Conservation (phyloP, 1,284 basidiomycete genomes). For the Ustilago tritici region DNA sequence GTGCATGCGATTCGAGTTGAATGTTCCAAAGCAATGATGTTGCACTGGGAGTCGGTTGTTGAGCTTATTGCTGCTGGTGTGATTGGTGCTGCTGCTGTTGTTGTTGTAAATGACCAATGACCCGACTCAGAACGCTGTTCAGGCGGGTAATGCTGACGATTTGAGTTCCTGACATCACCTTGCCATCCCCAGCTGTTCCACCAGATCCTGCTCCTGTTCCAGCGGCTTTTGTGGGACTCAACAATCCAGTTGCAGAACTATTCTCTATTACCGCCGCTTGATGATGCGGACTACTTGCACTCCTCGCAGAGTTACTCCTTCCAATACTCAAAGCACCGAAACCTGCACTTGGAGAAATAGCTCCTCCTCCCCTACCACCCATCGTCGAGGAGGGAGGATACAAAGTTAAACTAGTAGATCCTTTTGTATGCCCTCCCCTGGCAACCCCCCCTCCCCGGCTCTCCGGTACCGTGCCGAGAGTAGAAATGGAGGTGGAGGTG, state of each 20-base stretch:
- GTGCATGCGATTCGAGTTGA: no score
- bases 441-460: neutral
- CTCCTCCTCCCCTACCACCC: neutral
- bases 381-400: constrained; percentile 13
- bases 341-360: neutral
- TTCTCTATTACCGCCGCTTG: neutral
- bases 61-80: neutral
- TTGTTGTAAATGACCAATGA: constrained; percentile 21
- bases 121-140: constrained; percentile 39
- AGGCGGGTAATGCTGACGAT: constrained; percentile 39
- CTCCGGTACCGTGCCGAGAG: neutral
- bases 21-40: no score
- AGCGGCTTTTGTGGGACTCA: neutral
- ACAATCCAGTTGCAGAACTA: neutral
- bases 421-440: constrained; percentile 23
- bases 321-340: constrained; percentile 4
- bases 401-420: constrained; percentile 21
- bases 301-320: constrained; percentile 30
- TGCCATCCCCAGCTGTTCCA: neutral
- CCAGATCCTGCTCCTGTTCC: neutral
- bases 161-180: constrained; percentile 20
- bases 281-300: neutral
- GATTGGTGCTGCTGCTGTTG: constrained; percentile 15
- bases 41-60: no score
- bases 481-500: neutral